Evolutionary conservation across 148 eudicot species (phyloP), one percentile per base, ranked within the genome.

Genomic region (Fagopyrum homotropicum): DNA sequence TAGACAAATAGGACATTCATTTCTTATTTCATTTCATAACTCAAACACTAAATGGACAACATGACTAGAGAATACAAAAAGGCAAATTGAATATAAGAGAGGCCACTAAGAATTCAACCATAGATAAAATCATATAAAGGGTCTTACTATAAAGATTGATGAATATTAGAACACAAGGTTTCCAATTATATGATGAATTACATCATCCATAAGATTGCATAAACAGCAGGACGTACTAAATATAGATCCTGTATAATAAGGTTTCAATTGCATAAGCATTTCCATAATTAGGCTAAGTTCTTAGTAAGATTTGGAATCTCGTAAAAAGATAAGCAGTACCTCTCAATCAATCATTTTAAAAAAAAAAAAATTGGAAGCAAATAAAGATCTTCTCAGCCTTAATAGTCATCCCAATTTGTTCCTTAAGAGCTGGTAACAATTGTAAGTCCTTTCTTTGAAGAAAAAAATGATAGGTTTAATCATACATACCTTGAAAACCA

Each of bases 401-500:
- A 52, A 52, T 15, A 52, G 17, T 15, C 16, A 51, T 51, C 15
- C 15, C 55, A 51, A 51, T 51, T 51, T 16, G 15, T 51, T 10
- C 29, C 6, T 56, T 1, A n/a, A 1, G 61, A 56, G 61, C 7
- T 2, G 7, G 26, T 56, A 56, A 56, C 61, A 56, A 1, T 56
- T 22, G 17, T 17, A 56, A 56, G 61, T 56, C 10, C 7, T 2
- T 17, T 22, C 4, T 17, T 19, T 57, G 17, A 0, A 2, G 2
- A 19, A 57, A 19, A 6, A 12, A 22, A 22, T 6, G 30, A 57
- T 19, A 55, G 8, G n/a, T 68, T 46, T 55, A 29, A 8, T 61
- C 40, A 56, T 75, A 81, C 80, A 70, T 71, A 95, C 98, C 98
- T 95, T 49, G 98, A 95, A 85, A 95, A 95, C 99, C 99, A 95